Evolutionary conservation across 169 alveolate genomes (phyloP).

Genomic region (Plasmodium knowlesi): DNA sequence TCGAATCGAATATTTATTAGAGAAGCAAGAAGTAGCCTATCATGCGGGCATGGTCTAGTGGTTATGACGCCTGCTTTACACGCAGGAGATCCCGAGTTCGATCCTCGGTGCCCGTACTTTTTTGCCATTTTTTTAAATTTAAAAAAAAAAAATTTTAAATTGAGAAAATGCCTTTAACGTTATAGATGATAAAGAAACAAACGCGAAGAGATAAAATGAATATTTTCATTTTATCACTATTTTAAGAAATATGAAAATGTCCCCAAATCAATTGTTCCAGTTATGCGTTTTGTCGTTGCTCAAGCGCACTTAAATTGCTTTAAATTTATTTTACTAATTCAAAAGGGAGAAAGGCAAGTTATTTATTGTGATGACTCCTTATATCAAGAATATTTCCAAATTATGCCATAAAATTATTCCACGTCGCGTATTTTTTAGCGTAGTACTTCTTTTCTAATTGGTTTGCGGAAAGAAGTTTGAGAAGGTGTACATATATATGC

Average conservation of each 20-base stretch:
- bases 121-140: not conserved
- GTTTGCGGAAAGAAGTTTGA: not conserved
- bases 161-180: not conserved
- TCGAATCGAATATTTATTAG: not conserved
- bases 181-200: no score
- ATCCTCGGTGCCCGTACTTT: conserved; percentile 93
- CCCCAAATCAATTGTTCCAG: no score
- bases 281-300: not conserved
- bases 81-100: conserved; percentile 96
- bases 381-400: not conserved
- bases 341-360: not conserved
- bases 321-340: no score
- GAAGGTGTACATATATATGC: not conserved
- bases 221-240: not conserved
- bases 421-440: not conserved
- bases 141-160: no score
- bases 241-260: not conserved
- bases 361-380: not conserved
- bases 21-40: not conserved
- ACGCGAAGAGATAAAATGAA: no score
- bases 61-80: conserved; percentile 95
- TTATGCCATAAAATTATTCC: not conserved
- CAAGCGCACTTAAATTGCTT: no score
- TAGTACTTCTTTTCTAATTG: not conserved
- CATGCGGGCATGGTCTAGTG: conserved; percentile 95